These are phyloP conservation scores for Aureoboletus auriporus DNA, from an alignment of 768 basidiomycete species.

Conservation along the genomic window DNA sequence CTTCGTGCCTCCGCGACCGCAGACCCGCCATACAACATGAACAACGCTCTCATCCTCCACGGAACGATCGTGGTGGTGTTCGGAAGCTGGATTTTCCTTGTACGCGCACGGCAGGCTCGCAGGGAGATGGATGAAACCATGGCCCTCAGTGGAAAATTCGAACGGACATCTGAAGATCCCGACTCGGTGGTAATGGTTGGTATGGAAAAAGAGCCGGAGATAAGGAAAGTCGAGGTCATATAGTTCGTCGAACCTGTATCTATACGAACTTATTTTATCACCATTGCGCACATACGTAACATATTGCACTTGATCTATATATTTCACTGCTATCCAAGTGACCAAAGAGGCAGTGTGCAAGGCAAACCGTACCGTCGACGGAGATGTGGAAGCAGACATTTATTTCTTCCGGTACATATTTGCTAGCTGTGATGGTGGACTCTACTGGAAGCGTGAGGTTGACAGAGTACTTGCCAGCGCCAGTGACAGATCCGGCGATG, in stretches of 20 bases:
- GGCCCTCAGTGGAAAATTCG: constrained; percentile 2
- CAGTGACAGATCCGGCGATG: too few species aligned
- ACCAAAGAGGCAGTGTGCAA: too few species aligned
- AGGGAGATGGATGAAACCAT: constrained; percentile 60
- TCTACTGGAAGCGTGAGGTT: too few species aligned
- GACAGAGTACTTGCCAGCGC: too few species aligned
- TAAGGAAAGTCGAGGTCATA: neutral
- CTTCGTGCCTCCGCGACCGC: constrained; percentile 60
- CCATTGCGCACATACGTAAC: too few species aligned
- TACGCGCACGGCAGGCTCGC: constrained; percentile 60
- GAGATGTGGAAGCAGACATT: too few species aligned
- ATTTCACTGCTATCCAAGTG: too few species aligned
- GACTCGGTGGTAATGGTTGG: neutral
- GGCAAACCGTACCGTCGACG: too few species aligned
- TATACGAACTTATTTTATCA: too few species aligned
- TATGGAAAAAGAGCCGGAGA: neutral
- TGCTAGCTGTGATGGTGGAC: too few species aligned
- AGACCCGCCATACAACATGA: constrained; percentile 74
- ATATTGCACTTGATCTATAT: too few species aligned
- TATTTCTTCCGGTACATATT: too few species aligned
- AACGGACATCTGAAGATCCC: neutral
- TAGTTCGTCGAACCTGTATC: neutral
- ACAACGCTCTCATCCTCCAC: constrained; percentile 60
- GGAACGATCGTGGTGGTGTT: constrained; percentile 45
- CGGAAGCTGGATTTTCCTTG: constrained; percentile 42